phyloP scores from a whole-genome alignment of 768 basidiomycete genomes.

The Tulasnella sp. region DNA sequence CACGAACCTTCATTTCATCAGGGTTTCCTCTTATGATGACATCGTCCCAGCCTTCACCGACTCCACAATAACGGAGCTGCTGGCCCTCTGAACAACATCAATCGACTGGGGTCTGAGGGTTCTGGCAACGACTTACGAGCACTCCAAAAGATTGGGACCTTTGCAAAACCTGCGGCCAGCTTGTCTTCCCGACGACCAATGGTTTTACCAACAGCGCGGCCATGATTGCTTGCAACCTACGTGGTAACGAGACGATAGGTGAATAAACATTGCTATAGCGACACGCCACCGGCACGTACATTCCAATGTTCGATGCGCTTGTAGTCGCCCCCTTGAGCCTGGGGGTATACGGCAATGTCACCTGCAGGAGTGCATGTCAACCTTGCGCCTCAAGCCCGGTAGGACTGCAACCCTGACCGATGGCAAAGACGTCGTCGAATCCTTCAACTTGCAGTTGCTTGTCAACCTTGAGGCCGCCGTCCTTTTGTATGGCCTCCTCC shows the following conservation, averaged over 20 bases:
- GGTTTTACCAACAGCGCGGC: slow-evolving; percentile 66
- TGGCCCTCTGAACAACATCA: slow-evolving; percentile 48
- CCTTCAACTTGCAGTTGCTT: slow-evolving; percentile 51
- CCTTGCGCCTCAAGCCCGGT: not conserved
- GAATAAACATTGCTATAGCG: not conserved
- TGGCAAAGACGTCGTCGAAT: slow-evolving; percentile 47
- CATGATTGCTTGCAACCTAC: slow-evolving; percentile 75
- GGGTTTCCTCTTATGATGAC: slow-evolving; percentile 64
- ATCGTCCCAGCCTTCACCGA: slow-evolving; percentile 58
- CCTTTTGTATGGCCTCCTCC: slow-evolving; percentile 46
- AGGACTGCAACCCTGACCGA: slow-evolving; percentile 36
- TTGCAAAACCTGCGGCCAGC: slow-evolving; percentile 42
- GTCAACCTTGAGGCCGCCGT: slow-evolving; percentile 68
- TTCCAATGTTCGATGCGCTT: slow-evolving; percentile 86
- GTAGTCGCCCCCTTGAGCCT: slow-evolving; percentile 37
- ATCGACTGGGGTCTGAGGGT: not conserved
- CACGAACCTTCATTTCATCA: slow-evolving; percentile 58
- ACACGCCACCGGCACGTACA: slow-evolving; percentile 37
- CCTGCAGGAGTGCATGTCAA: slow-evolving; percentile 28
- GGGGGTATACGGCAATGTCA: slow-evolving; percentile 73
- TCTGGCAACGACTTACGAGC: slow-evolving; percentile 42
- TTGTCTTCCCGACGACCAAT: slow-evolving; percentile 41
- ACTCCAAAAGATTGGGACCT: slow-evolving; percentile 84
- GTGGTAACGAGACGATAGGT: not conserved
- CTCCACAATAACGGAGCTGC: slow-evolving; percentile 75